Evolutionary conservation across 2,329 filamentous ascomycete genomes (phyloP), one percentile per base, ranked within the genome.

Genomic region (Colletotrichum cordylinicola): DNA sequence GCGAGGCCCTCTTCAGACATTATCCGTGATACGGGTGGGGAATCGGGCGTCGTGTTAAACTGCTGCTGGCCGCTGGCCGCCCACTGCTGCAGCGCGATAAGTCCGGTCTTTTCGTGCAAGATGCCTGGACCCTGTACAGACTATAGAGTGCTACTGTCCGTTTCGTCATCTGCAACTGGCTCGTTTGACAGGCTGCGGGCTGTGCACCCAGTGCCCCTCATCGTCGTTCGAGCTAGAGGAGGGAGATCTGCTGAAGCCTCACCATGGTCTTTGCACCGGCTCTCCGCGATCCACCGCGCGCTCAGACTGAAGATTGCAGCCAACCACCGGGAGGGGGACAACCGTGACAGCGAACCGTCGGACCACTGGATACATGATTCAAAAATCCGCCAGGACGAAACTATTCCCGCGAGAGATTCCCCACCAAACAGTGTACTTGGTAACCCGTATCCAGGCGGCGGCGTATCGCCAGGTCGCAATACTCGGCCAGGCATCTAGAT

Each of bases 91-190:
- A 60, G 67, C 39, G 55, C 56, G 73, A 72, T 61, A 67, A 75
- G 73, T 48, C 58, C 64, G 67, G 55, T 60, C 8, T 71, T 39
- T 27, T 67, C 62, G 61, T 37, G 31, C 48, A 67, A 43, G 69
- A 75, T 56, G 70, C 69, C 70, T 74, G 70, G 58, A 65, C 74
- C 70, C 58, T 76, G 74, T 62, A 70, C 31, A 29, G 13, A 68
- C 31, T 68, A 60, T 24, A 13, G 52, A 58, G 33, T 67, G 48
- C 60, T 74, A 70, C 70, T 35, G 67, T 58, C 61, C 65, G 74
- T 74, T 73, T 76, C 70, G 74, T 72, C 64, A 69, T 76, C 65
- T 60, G 70, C 70, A 52, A 69, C 65, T 76, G 70, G 55, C 64
- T 75, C 56, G 65, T 74, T 75, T 73, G 70, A 65, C 70, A 75